Base-by-base conservation (phyloP, 2,329 filamentous ascomycete genomes). In the Pseudomassariella vexata region DNA sequence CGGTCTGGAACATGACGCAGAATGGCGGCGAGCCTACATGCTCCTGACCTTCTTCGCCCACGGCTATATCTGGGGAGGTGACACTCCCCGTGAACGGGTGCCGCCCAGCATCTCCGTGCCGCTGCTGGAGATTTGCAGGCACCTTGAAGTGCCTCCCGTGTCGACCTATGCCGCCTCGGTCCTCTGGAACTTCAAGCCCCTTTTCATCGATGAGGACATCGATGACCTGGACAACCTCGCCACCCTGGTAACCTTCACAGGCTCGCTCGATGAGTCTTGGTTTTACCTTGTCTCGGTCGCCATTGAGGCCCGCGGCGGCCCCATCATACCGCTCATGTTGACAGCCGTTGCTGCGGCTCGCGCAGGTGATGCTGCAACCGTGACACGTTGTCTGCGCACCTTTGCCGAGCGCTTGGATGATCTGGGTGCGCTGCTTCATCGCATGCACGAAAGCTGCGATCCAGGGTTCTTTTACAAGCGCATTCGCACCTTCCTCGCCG, bases 261-360 rank as follows among this genome's bases (percentile, higher is more conserved):
- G 92, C 30, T 89, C 88, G 6, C 68, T 94, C 34, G 92, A 98
- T 54, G 92, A 98, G 63, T 95, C 92, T 41, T 98, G 92, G 92
- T 98, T 98, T 56, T 98, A 96, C 56, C 71, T 98, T 9, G 79
- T 96, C 32, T 95, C 88, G 1, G 85, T 95, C 3, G 92, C 90
- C 40, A 95, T 98, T 42, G 92, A 98, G 62, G 88, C 89, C 34
- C 82, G 87, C 35, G 90, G 87, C 17, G 92, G 82, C 0, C 85
- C 88, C 4, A 84, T 89, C 36, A 80, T 98, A 32, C 80, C 88
- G 0, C 65, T 95, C 37, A 95, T 95, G 86, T 68, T 98, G 24
- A 73, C 79, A 24, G 92, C 92, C 28, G 89, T 98, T 36, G 69
- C 76, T 32, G 89, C 89, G 21, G 89, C 82, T 15, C 77, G 87